A percentile compares a stretch with the other conserved stretches of the same genome.
These are phyloP conservation scores for Hypoxylon sp. DNA, from an alignment of 2,329 filamentous ascomycete species.

Conservation along the genomic window DNA sequence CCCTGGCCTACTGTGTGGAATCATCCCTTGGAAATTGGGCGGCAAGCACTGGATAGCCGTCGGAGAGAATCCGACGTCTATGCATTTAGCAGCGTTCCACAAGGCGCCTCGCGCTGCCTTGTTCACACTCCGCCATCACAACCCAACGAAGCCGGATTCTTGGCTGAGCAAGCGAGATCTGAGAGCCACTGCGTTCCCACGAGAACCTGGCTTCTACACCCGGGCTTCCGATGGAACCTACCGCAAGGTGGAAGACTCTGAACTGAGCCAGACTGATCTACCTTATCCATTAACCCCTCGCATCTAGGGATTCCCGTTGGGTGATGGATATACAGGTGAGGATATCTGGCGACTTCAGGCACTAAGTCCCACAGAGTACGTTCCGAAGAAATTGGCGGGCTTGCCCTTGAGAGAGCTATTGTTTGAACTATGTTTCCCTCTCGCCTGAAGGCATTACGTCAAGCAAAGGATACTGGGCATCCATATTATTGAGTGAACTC, in stretches of 20 bases:
- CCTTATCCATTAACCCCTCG: neutral
- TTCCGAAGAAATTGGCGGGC: neutral
- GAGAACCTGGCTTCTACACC: constrained; percentile 31
- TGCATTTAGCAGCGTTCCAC: constrained; percentile 41
- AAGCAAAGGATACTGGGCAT: neutral
- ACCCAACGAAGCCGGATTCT: constrained; percentile 23
- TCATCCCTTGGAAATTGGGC: constrained; percentile 83
- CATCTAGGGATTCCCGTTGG: neutral
- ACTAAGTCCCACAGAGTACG: neutral
- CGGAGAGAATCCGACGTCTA: constrained; percentile 6
- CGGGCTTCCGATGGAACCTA: constrained; percentile 28
- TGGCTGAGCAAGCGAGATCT: constrained; percentile 47
- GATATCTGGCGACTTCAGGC: neutral
- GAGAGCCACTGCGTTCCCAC: constrained; percentile 18
- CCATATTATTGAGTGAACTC: neutral
- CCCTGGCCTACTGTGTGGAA: constrained; percentile 80
- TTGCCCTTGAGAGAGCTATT: neutral
- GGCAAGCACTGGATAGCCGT: constrained; percentile 61
- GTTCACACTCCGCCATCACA: constrained; percentile 50
- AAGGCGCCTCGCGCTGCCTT: constrained; percentile 48
- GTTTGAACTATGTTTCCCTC: neutral
- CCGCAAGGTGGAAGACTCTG: constrained; percentile 13
- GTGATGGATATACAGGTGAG: neutral
- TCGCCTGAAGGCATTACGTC: neutral
- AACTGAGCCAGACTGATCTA: constrained; percentile 8